Evolutionary conservation across 441 rosid genomes (phyloP), one percentile per base, ranked within the genome.

Genomic region (Pelargonium myrrhifolium): DNA sequence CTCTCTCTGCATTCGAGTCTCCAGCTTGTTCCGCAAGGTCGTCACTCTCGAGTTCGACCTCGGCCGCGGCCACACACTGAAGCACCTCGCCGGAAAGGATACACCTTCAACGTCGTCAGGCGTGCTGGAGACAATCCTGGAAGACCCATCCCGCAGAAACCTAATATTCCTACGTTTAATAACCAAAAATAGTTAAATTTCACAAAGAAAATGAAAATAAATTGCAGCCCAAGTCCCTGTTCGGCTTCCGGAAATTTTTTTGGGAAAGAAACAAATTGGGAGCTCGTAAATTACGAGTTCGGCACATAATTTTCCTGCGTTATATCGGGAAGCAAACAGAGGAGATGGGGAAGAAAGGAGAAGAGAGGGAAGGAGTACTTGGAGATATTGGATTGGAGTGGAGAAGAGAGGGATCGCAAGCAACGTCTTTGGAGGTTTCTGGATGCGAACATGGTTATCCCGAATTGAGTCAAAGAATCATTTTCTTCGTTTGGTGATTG

Each of bases 1-100:
- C 80, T 93, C 99, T 68, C 82, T 93, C 59, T 86, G 83, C 96
- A 93, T 91, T 62, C 96, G 79, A 61, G 82, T 86, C 86, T 93
- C 97, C 14, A 93, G 96, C 83, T 86, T 93, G 80, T 96, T 89
- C 68, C 96, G 79, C 96, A 93, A 89, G 68, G 90, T 91, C 81
- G 90, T 80, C 74, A 96, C 99, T 74, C 75, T 89, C 0, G 92
- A 76, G 4, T 93, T 88, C 1, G 97, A 93, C 99, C 91, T 89
- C 37, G 56, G 68, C 56, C 95, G 86, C 64, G 63, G 81, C 83
- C 84, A 78, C 31, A 86, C 82, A 21, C 66, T 74, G 9, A 66
- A 75, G 43, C 63, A 49, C 70, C 58, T 62, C 63, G 37, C 43
- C 24, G 75, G 78, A 45, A 49, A 71, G 55, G 21, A 63, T 24